Conservation (phyloP, 306 rosid genomes). For the Astragalus glycyphyllos region DNA sequence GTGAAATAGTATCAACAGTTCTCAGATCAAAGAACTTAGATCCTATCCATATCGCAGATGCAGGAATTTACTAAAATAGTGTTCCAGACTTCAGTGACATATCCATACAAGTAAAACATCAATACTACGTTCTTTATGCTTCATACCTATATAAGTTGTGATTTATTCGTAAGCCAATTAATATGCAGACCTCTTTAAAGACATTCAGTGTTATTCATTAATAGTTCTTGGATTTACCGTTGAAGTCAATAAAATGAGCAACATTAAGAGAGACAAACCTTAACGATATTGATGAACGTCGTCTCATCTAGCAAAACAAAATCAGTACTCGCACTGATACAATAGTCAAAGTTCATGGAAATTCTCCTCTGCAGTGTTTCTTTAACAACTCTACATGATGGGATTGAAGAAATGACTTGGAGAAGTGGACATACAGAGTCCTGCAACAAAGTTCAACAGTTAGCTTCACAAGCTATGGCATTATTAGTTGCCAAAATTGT, state of each 20-base stretch:
- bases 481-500: conserved; percentile 79
- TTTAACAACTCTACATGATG: conserved; percentile 76
- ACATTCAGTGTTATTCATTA: conserved; percentile 28
- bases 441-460: conserved; percentile 90
- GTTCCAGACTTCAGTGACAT: conserved; percentile 13
- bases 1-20: conserved; percentile 33
- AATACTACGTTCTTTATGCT: conserved; percentile 15
- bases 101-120: conserved; percentile 18
- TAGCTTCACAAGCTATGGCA: conserved; percentile 63
- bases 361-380: conserved; percentile 81
- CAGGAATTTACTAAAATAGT: conserved; percentile 27
- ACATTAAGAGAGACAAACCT: conserved; percentile 60
- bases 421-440: conserved; percentile 88
- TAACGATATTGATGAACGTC: conserved; percentile 69
- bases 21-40: conserved; percentile 31
- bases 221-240: conserved; percentile 39
- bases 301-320: conserved; percentile 77
- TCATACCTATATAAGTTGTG: conserved; percentile 4
- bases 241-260: conserved; percentile 39
- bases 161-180: conserved; percentile 23
- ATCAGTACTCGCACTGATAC: conserved; percentile 80
- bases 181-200: conserved; percentile 16
- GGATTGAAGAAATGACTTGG: conserved; percentile 78
- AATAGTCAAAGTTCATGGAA: conserved; percentile 90
- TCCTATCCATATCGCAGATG: conserved; percentile 24